Evolutionary conservation across 1,284 basidiomycete genomes (phyloP).

Genomic region (Leccinum angustisporum): DNA sequence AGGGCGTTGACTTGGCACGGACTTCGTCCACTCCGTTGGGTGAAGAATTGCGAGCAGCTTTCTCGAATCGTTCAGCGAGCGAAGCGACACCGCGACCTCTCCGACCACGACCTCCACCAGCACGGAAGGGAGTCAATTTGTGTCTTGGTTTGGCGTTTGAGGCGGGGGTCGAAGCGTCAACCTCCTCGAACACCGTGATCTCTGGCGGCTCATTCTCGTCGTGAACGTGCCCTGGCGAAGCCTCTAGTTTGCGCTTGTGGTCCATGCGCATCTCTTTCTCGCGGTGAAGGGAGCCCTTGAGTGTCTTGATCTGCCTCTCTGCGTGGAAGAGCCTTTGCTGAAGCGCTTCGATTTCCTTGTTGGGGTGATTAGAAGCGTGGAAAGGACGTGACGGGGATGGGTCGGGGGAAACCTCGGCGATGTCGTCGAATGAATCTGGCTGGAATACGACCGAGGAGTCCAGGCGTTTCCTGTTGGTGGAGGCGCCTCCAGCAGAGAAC

Average conservation of each 20-base stretch:
- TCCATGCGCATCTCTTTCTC: conserved; percentile 80
- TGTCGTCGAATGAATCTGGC: conserved; percentile 52
- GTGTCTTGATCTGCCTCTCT: conserved; percentile 76
- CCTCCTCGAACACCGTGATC: conserved; percentile 44
- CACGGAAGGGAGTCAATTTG: conserved; percentile 40
- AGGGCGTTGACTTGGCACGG: conserved; percentile 39
- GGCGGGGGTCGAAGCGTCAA: conserved; percentile 37
- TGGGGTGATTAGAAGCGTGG: conserved; percentile 68
- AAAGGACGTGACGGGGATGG: conserved; percentile 61
- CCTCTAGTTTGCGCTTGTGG: conserved; percentile 51
- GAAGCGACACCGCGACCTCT: conserved; percentile 52
- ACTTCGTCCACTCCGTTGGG: conserved; percentile 51
- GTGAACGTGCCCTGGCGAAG: conserved; percentile 37
- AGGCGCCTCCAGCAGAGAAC: conserved; percentile 56
- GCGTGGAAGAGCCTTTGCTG: conserved; percentile 80
- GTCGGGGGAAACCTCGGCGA: conserved; percentile 65
- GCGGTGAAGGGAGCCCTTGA: conserved; percentile 73
- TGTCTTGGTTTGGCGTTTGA: conserved; percentile 31
- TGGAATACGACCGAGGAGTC: conserved; percentile 60
- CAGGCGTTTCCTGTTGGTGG: conserved; percentile 61
- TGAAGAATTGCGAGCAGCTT: conserved; percentile 53
- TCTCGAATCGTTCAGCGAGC: conserved; percentile 61
- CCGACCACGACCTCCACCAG: conserved; percentile 36
- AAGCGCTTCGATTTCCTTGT: conserved; percentile 76
- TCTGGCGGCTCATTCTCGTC: conserved; percentile 45